Percentiles rank a stretch among this genome's conserved stretches.
Conservation (phyloP, 805 yeast genomes). For the Candida incommunis region DNA sequence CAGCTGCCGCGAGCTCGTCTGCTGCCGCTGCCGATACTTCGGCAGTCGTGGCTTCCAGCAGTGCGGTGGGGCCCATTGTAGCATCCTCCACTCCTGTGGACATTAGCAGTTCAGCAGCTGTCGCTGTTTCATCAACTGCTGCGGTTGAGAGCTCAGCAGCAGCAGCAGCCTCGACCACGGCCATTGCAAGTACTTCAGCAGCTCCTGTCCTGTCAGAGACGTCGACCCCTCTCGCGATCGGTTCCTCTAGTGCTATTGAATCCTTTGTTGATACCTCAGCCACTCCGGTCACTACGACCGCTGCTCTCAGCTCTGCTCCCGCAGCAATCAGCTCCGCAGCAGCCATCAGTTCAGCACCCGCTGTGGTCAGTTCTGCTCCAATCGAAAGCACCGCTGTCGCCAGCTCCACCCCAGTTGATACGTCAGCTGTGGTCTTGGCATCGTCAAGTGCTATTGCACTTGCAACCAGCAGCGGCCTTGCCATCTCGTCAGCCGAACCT, state of each 20-base stretch:
- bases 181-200: no score
- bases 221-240: background rate
- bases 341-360: no score
- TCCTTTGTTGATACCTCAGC: background rate
- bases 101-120: no score
- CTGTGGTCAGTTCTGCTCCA: background rate
- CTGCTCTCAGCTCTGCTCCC: no score
- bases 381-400: no score
- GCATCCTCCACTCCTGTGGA: background rate
- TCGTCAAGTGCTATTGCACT: no score
- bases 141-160: background rate
- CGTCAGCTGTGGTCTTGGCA: no score
- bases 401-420: no score
- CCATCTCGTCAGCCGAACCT: conserved; percentile 1
- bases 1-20: conserved; percentile 5
- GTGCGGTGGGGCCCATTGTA: no score
- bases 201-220: no score
- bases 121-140: background rate
- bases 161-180: background rate
- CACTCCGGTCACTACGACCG: background rate
- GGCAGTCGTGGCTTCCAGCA: conserved; percentile 1
- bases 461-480: background rate
- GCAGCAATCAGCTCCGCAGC: no score
- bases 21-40: conserved; percentile 4
- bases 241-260: background rate